These are phyloP conservation scores for Auxenochlorella pyrenoidosa DNA, from an alignment of 139 green algal genomes.

Conservation along the genomic window DNA sequence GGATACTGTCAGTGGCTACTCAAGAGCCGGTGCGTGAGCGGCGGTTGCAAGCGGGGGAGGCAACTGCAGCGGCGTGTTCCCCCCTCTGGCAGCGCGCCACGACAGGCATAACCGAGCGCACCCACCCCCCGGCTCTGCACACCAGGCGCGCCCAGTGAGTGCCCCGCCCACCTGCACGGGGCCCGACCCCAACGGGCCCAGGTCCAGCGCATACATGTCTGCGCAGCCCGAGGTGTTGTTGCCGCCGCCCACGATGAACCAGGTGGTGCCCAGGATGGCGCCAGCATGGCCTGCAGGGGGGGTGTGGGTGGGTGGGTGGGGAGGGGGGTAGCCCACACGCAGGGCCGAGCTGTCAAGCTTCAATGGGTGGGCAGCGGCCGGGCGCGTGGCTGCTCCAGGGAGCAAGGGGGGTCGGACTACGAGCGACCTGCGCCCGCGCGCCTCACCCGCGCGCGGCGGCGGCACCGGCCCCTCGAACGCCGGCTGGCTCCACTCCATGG, in stretches of 20 bases:
- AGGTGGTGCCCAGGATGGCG: conserved; percentile 72
- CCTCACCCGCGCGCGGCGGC: conserved; percentile 75
- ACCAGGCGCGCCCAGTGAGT: too few relatives aligned
- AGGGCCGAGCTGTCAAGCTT: not conserved
- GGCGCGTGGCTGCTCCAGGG: too few relatives aligned
- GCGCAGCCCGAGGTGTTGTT: conserved; percentile 90
- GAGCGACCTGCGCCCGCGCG: too few relatives aligned
- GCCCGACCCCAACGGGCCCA: conserved; percentile 45
- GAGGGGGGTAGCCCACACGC: not conserved
- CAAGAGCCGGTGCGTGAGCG: too few relatives aligned
- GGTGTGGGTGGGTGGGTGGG: not conserved
- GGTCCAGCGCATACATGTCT: conserved; percentile 88
- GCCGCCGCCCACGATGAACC: conserved; percentile 92
- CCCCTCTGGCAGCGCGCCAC: too few relatives aligned
- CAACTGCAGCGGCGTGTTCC: too few relatives aligned
- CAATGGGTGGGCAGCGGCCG: too few relatives aligned
- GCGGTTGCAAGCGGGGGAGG: too few relatives aligned
- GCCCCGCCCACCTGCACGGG: conserved; percentile 15
- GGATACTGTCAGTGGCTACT: not conserved
- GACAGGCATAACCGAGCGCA: too few relatives aligned
- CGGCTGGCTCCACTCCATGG: conserved; percentile 66
- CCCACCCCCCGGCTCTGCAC: too few relatives aligned
- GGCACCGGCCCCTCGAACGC: conserved; percentile 58
- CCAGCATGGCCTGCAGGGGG: conserved; percentile 64
- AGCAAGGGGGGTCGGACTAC: too few relatives aligned